Base-by-base conservation (phyloP, 2,329 filamentous ascomycete genomes). In the Cytospora schulzeri region DNA sequence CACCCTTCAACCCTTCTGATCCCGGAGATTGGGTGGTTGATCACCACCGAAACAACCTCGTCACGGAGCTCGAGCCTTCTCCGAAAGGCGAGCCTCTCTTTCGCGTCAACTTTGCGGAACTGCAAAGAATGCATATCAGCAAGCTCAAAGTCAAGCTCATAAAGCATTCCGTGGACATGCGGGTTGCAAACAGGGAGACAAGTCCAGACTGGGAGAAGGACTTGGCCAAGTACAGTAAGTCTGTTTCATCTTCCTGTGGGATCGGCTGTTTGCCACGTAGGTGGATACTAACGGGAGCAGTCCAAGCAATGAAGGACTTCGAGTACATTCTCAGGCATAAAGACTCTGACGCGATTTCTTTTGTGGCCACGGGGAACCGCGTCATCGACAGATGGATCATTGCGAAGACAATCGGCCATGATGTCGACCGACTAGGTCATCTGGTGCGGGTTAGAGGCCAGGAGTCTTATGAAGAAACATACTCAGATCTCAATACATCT, bases 101-200 rank as follows among this genome's bases (percentile, higher is more conserved):
- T 4, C 48, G 51, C 14, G n/a, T 64, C 33, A 64, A 50, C 50
- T 64, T 60, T 28, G 62, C 55, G 2, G 62, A 64, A 22, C 29
- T 64, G 62, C 56, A 64, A 35, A 45, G 56, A 8, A 54, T 64
- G 62, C 56, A 54, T 28, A 22, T 60, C 4, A 22, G 62, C 3
- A 60, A 64, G 14, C 19, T 64, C 1, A 31, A 64, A 17, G 8
- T 33, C 19, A 24, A 45, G n/a, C 31, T 64, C 5, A 38, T 64
- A 6, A 35, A 53, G 1, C 55, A 60, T 17, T 38, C 57, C 1
- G 55, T 64, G 6, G 3, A 48, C 19, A 64, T 64, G 48, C 29
- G 26, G 7, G 55, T 8, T 8, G 4, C 14, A 19, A 15, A 12
- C 3, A 31, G n/a, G 14, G 51, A 57, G 2, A 28, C 48, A n/a